Evolutionary conservation across 1,284 basidiomycete genomes (phyloP).

Genomic region (Ustilago loliicola): DNA sequence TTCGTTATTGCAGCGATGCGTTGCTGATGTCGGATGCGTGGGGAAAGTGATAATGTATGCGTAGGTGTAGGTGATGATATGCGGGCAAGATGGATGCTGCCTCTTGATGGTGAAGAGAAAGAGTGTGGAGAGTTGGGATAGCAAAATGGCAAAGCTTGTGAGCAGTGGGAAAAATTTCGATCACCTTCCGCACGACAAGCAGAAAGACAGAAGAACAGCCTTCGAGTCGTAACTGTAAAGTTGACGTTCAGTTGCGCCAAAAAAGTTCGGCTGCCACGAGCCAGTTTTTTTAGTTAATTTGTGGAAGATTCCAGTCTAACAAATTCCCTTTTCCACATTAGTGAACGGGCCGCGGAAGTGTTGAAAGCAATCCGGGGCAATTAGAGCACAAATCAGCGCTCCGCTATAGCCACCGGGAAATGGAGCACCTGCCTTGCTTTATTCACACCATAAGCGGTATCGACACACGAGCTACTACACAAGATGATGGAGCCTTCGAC

Average conservation of each 20-base stretch:
- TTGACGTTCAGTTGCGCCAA: slow-evolving; percentile 32
- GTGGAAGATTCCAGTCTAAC: neutral
- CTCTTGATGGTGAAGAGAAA: slow-evolving; percentile 7
- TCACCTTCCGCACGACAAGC: slow-evolving; percentile 40
- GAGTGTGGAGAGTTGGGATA: slow-evolving; percentile 3
- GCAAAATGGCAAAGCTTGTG: slow-evolving; percentile 14
- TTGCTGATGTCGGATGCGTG: neutral
- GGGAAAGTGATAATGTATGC: neutral
- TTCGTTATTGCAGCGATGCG: neutral
- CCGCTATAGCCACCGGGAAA: neutral
- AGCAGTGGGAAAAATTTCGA: slow-evolving; percentile 35
- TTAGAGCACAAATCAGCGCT: neutral
- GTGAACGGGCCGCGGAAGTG: slow-evolving; percentile 3
- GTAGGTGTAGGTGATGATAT: slow-evolving; percentile 3
- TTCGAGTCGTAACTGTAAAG: slow-evolving; percentile 12
- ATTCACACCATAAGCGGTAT: neutral
- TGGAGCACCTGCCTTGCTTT: neutral
- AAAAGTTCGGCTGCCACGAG: neutral
- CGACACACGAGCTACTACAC: neutral
- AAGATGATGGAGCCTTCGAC: slow-evolving; percentile 61
- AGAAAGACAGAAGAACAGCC: neutral
- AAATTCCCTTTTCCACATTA: neutral
- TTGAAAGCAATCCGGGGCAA: slow-evolving; percentile 15
- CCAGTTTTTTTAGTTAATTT: neutral
- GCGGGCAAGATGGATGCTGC: neutral